Base-by-base conservation (phyloP, 2,329 filamentous ascomycete species). In the Pseudogymnoascus sp. region DNA sequence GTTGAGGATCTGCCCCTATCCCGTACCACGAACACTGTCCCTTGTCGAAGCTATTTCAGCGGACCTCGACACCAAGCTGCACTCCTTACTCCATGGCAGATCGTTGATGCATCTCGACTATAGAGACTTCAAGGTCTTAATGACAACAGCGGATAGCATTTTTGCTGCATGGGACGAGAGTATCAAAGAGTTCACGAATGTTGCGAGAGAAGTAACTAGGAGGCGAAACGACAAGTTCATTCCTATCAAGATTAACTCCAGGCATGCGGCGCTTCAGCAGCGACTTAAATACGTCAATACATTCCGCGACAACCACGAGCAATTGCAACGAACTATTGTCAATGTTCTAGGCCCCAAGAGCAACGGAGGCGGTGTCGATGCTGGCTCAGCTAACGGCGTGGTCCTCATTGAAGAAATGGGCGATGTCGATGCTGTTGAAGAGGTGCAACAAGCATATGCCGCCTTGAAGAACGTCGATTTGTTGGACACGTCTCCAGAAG, bases 161-260 rank as follows among this genome's bases (percentile, higher is more conserved):
- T 99, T 96, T 83, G 84, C 84, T 42, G 88, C 89, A 8, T 99
- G 95, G 95, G 95, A 99, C 69, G 92, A 96, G 62, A 92, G 93
- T 70, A 84, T 96, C 73, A 97, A 97, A 75, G 95, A 97, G 70
- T 99, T 99, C 73, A 97, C 93, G 14, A 96, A 97, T 69, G 91
- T 97, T 67, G 93, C 95, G 36, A 90, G 95, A 77, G 96, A 99
- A 72, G 92, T 96, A 5, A 97, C 91, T 2, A 86, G 93, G 67
- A 89, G 93, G 69, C 86, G 95, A 69, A 96, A 96, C 72, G 96
- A 97, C 75, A 96, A 96, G 75, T 99, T 99, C 75, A 97, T 99
- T 67, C 93, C 93, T 3, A 97, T 99, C 80, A 97, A 97, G 79
- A 93, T 99, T 74, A 85, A 82, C 67, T 89, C 92, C 65, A 89